A percentile compares a stretch with the other conserved stretches of the same genome.
Evolutionary conservation across 495 filamentous ascomycete species (phyloP).

Genomic region (Penicillium turbatum): DNA sequence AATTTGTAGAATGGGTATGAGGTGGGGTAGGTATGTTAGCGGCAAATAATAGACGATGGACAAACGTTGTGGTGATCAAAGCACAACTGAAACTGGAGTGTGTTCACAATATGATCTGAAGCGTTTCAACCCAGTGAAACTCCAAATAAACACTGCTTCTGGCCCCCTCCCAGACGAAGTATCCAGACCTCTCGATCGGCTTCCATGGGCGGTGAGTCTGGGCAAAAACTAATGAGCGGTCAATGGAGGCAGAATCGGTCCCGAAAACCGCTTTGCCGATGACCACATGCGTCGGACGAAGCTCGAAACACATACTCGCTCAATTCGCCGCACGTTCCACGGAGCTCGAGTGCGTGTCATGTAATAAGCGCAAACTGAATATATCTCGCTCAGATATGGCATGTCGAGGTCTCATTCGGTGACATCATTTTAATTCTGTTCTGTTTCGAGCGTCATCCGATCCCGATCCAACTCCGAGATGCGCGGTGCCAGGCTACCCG

Average conservation of each 20-base stretch:
- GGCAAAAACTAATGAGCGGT: constrained; percentile 28
- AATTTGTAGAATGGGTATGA: constrained; percentile 3
- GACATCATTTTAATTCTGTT: constrained; percentile 24
- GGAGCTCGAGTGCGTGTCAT: constrained; percentile 10
- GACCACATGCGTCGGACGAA: constrained; percentile 6
- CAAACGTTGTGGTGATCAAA: not conserved
- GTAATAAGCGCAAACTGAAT: constrained; percentile 9
- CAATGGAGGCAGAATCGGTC: constrained; percentile 28
- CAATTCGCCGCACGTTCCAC: constrained; percentile 13
- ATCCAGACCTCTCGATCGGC: constrained; percentile 38
- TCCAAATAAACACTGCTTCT: not conserved
- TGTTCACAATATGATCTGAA: not conserved
- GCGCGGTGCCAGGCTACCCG: constrained; percentile 41
- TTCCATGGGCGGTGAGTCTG: constrained; percentile 33
- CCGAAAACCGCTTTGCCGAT: constrained; percentile 17
- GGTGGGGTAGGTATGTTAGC: constrained; percentile 23
- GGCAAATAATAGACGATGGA: constrained; percentile 9
- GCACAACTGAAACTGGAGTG: not conserved
- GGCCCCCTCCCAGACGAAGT: constrained; percentile 9
- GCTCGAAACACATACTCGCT: constrained; percentile 19
- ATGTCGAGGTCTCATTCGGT: constrained; percentile 21
- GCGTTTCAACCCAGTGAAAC: not conserved
- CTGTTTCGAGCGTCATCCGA: constrained; percentile 14
- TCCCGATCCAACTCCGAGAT: constrained; percentile 28
- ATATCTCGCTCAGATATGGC: constrained; percentile 34